A percentile compares a stretch with the other conserved stretches of the same genome.
These are phyloP conservation scores for Haematococcus lacustris DNA, from an alignment of 139 green algal genomes.

Conservation along the genomic window DNA sequence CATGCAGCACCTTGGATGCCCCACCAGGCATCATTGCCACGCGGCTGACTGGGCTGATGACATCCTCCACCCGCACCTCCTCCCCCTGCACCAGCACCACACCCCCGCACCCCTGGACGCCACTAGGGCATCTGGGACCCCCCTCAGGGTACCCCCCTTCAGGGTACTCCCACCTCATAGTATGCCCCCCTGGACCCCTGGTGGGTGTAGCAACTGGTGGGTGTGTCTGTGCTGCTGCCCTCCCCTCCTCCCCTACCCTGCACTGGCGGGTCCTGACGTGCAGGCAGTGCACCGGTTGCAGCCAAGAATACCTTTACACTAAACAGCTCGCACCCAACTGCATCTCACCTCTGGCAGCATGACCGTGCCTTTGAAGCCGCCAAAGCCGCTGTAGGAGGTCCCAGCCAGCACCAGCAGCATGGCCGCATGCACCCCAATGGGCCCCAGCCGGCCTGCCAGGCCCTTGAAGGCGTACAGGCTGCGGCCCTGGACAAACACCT, in stretches of 20 bases:
- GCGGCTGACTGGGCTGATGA: slow-evolving; percentile 18
- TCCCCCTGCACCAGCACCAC: slow-evolving; percentile 22
- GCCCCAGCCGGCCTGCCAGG: slow-evolving; percentile 80
- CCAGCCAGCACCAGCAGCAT: slow-evolving; percentile 85
- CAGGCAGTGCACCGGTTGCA: too few relatives aligned
- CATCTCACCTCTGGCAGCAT: slow-evolving; percentile 67
- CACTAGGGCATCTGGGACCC: too few relatives aligned
- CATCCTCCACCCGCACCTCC: slow-evolving; percentile 34
- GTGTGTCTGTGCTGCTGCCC: too few relatives aligned
- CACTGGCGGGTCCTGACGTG: too few relatives aligned
- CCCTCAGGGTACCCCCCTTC: too few relatives aligned
- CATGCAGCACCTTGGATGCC: slow-evolving; percentile 49
- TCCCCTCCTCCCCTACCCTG: too few relatives aligned
- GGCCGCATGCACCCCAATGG: slow-evolving; percentile 91
- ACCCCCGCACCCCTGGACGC: background rate
- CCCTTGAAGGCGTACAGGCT: slow-evolving; percentile 97
- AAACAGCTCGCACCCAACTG: too few relatives aligned
- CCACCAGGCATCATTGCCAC: slow-evolving; percentile 25
- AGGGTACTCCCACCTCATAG: too few relatives aligned
- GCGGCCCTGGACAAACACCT: slow-evolving; percentile 75
- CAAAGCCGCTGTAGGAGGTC: slow-evolving; percentile 61
- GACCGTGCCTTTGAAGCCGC: slow-evolving; percentile 66
- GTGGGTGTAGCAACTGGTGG: too few relatives aligned
- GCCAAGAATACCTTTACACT: too few relatives aligned
- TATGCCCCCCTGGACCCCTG: too few relatives aligned